Base-by-base conservation (phyloP, 2,329 filamentous ascomycete species). In the Mycosphaerella arachidis region DNA sequence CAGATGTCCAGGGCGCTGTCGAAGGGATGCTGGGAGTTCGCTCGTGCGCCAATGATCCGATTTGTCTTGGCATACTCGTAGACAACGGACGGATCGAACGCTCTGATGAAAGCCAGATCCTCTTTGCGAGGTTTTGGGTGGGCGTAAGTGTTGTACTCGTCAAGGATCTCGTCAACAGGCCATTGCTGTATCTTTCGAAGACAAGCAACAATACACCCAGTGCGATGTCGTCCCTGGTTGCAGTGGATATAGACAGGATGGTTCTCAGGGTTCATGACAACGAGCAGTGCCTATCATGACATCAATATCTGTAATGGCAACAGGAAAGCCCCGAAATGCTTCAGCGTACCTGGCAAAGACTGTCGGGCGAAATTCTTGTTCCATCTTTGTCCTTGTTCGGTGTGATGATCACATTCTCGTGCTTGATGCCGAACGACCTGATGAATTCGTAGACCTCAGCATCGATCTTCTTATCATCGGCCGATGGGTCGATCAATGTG, bases 181-280 rank as follows among this genome's bases (percentile, higher is more conserved):
- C 89, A 90, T 13, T 88, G 85, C 13, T 85, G 83, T 12, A 90
- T 76, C 72, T 89, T 90, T 63, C 92, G 86, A 63, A 95, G 82
- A 59, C 89, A 86, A 18, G 86, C 92, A 53, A 92, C 83, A n/a
- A 94, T 88, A 71, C 92, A 96, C 24, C 92, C 92, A 18, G 92
- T 96, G 59, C 92, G 88, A 72, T 97, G 92, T 82, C 90, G 94
- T 72, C 92, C 92, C 67, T 96, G 92, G 72, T 96, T 97, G 81
- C 92, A 97, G 74, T 97, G 92, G 51, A 97, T 83, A 43, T 96
- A 81, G 10, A 97, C 75, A 0, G 92, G 92, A 66, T 94, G 86
- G 63, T 95, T 91, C 35, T 80, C 76, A 53, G 82, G 82, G 70
- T 95, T 84, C 56, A 93, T 80, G 45, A 93, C 82, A 46, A 93